Base-by-base conservation (phyloP, 345 rosid species). In the Salix koriyanagi region DNA sequence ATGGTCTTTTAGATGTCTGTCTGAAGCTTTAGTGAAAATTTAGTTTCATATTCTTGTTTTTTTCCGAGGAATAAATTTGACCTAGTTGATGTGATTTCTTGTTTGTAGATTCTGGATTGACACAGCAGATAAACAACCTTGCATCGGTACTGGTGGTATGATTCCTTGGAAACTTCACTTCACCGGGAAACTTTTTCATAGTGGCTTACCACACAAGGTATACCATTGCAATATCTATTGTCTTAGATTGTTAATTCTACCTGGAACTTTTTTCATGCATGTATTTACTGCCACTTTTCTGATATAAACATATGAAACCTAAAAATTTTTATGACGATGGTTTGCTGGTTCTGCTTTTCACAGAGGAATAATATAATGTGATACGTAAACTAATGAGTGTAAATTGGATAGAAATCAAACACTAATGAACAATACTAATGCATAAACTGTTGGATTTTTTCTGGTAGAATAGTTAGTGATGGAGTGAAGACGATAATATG, bases 101-200 rank as follows among this genome's bases (percentile, higher is more conserved):
- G 70, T 79, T 64, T 67, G 67, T 84, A 96, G 99, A 73, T 96
- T 48, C 86, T 96, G 99, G 99, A 94, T 94, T 80, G 99, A 96
- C 81, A 89, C 97, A 2, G 99, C 99, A 15, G 98, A 96, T 84
- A 96, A 96, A 79, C 99, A 96, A 80, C 99, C 98, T 66, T 96
- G 98, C 86, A 85, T 96, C 82, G 99, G 99, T 83, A 94, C 98
- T 13, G 99, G 99, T 54, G 99, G 99, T 79, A 88, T 88, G 93
- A 87, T 96, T 72, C 98, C 99, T 2, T 96, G 98, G 99, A 94
- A 88, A 84, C 93, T 96, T 83, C 93, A 88, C 65, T 91, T 85
- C 32, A 91, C 92, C 0, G 99, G 99, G 74, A 94, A 92, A 86
- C 96, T 96, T 75, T 94, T 96, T 82, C 98, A 94, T 80, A 92